phyloP scores from a whole-genome alignment of 495 filamentous ascomycete species.

The Schizothecium vesticola region DNA sequence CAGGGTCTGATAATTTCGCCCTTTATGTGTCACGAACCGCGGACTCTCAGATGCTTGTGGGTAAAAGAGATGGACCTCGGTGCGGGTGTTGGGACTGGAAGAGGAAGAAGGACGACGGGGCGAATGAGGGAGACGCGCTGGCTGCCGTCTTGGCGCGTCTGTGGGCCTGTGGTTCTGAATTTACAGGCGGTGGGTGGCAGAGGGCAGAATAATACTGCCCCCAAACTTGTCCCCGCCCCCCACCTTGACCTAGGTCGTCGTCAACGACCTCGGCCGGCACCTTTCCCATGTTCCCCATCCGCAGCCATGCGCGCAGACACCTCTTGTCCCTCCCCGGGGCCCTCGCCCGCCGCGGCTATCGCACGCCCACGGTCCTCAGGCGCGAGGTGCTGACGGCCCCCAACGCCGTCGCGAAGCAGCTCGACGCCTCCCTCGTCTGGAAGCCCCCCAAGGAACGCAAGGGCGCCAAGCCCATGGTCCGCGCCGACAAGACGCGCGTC shows the following conservation, averaged over 20 bases:
- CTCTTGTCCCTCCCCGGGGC: not conserved
- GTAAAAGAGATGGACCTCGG: not conserved
- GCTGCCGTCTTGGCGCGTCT: not conserved
- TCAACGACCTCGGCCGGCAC: not conserved
- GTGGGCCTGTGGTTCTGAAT: not conserved
- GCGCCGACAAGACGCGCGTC: constrained; percentile 26
- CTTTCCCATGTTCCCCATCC: constrained; percentile 2
- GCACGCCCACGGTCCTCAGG: not conserved
- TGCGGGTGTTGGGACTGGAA: too few relatives aligned
- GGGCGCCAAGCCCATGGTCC: not conserved
- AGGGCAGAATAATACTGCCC: not conserved
- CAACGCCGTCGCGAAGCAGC: not conserved
- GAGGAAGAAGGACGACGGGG: too few relatives aligned
- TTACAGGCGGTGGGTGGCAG: not conserved
- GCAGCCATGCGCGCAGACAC: not conserved
- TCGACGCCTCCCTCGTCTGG: not conserved
- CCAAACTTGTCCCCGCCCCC: not conserved
- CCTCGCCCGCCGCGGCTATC: not conserved
- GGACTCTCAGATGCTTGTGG: not conserved
- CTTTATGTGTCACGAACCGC: not conserved
- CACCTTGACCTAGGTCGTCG: not conserved
- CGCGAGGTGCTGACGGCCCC: not conserved
- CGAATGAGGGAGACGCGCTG: not conserved
- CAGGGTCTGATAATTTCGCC: too few relatives aligned
- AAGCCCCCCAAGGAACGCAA: not conserved